Evolutionary conservation across 257 asterid species (phyloP).

Genomic region (Jaltomata sinuosa): DNA sequence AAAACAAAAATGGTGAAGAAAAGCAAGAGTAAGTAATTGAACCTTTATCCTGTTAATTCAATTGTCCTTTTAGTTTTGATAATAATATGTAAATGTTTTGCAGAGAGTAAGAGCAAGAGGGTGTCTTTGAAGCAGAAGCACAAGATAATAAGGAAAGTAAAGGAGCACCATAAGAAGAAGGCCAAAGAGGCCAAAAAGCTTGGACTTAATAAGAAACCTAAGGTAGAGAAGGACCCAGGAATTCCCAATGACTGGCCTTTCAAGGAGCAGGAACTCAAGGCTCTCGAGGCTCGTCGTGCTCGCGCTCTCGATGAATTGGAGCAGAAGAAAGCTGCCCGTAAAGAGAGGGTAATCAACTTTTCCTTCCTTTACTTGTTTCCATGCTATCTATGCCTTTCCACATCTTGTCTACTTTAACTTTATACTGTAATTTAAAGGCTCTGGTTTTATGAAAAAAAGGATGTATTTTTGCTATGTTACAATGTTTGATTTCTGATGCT

Average conservation of each 20-base stretch:
- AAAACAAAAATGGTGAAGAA: conserved; percentile 53
- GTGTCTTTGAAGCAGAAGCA: conserved; percentile 73
- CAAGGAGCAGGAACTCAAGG: conserved; percentile 87
- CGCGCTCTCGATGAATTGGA: conserved; percentile 64
- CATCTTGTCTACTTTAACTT: neutral
- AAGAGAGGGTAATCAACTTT: conserved; percentile 59
- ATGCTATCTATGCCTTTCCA: neutral
- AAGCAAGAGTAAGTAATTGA: conserved; percentile 53
- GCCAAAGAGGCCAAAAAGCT: conserved; percentile 70
- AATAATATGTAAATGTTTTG: neutral
- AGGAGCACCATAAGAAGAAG: conserved; percentile 93
- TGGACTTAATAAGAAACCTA: conserved; percentile 48
- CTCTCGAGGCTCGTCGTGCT: conserved; percentile 74
- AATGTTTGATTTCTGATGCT: neutral
- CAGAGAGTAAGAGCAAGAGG: conserved; percentile 93
- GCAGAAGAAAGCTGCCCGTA: conserved; percentile 86
- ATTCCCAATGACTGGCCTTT: conserved; percentile 97
- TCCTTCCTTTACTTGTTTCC: neutral
- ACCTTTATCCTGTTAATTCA: neutral
- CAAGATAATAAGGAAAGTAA: conserved; percentile 70
- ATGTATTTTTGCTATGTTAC: neutral
- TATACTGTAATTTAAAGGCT: neutral
- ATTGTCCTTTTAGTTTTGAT: neutral
- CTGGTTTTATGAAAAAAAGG: neutral
- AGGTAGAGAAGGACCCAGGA: conserved; percentile 83